phyloP scores from a whole-genome alignment of 768 basidiomycete species.

The Leucocoprinus sp. region DNA sequence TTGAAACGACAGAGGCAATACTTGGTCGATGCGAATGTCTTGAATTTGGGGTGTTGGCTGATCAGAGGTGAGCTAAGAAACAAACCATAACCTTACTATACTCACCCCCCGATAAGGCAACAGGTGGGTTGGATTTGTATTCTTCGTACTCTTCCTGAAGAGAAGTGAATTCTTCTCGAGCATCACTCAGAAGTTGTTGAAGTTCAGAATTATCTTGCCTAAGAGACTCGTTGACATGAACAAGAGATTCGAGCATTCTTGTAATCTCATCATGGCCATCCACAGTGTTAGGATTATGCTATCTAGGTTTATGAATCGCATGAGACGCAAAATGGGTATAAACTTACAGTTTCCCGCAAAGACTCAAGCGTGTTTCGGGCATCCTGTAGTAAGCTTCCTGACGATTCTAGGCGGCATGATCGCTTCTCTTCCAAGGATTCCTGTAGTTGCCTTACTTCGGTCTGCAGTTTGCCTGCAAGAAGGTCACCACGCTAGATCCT shows the following conservation, averaged over 20 bases:
- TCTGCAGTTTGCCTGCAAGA: conserved; percentile 54
- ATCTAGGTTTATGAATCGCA: conserved; percentile 18
- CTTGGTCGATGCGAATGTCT: conserved; percentile 35
- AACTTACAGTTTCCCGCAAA: conserved; percentile 50
- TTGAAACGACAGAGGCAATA: conserved; percentile 31
- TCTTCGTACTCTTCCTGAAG: conserved; percentile 75
- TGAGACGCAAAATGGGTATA: not conserved
- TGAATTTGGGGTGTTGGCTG: conserved; percentile 33
- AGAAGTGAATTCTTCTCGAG: conserved; percentile 65
- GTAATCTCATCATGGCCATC: conserved; percentile 53
- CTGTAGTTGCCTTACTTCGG: conserved; percentile 56
- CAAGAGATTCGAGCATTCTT: conserved; percentile 72
- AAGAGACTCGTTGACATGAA: conserved; percentile 75
- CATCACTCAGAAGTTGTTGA: conserved; percentile 61
- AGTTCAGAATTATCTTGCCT: conserved; percentile 79
- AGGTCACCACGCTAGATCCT: not conserved
- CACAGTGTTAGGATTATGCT: conserved; percentile 32
- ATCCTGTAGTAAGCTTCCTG: conserved; percentile 59
- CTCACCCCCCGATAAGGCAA: conserved; percentile 35
- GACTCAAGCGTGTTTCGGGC: conserved; percentile 55
- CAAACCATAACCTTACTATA: not conserved
- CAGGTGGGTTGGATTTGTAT: conserved; percentile 40
- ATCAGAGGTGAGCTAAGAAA: not conserved
- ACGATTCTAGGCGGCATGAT: conserved; percentile 52
- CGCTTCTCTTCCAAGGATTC: conserved; percentile 55